Conservation (phyloP, 768 basidiomycete genomes). For the Rhodocollybia butyracea region DNA sequence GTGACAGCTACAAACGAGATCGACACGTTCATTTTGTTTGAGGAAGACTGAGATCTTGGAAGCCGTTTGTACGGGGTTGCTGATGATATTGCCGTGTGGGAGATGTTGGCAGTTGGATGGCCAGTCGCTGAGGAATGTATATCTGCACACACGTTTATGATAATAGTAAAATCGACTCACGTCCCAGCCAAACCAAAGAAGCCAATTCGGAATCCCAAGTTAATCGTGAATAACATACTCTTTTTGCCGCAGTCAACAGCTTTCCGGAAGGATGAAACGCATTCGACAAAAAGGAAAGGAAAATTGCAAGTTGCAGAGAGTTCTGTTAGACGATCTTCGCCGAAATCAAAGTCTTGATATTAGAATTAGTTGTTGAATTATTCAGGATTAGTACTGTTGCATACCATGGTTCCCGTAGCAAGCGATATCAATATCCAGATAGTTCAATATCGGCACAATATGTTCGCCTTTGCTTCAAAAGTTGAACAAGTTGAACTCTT, state of each 20-base stretch:
- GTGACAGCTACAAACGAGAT: not conserved
- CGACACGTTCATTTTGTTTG: not conserved
- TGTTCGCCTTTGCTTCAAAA: not conserved
- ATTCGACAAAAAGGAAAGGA: not conserved
- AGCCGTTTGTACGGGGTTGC: not conserved
- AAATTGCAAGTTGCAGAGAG: not conserved
- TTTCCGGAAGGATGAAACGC: not conserved
- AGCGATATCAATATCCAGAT: not conserved
- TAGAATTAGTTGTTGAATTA: not conserved
- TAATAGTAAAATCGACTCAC: too few species aligned
- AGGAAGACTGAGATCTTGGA: not conserved
- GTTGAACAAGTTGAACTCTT: not conserved
- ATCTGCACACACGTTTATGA: too few species aligned
- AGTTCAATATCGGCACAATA: not conserved
- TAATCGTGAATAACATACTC: not conserved
- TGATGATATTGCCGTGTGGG: not conserved
- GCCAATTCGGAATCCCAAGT: not conserved
- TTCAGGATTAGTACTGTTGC: not conserved
- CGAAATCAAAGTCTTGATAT: not conserved
- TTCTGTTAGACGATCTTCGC: not conserved
- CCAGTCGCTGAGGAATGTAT: too few species aligned
- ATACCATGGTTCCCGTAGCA: not conserved
- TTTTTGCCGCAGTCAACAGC: not conserved
- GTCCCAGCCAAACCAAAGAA: constrained; percentile 3
- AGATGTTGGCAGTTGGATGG: not conserved